Evolutionary conservation across 164 flowering plant genomes (phyloP).

Genomic region (Vitis amurensis): DNA sequence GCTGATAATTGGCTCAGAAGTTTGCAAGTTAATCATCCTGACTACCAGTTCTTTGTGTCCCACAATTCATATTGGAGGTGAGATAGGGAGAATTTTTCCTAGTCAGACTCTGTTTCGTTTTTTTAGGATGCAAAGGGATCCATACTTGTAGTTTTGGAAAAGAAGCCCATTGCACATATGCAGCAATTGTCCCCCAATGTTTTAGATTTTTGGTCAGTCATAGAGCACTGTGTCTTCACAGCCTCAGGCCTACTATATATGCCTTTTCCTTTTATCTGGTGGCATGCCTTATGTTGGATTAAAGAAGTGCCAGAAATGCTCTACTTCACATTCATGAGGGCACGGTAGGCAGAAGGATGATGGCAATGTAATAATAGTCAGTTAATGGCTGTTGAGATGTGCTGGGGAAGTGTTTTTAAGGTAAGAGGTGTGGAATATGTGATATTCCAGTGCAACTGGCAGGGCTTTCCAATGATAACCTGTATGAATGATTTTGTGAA

Average conservation of each 20-base stretch:
- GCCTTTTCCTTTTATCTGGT: too few species aligned
- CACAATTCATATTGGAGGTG: slow-evolving; percentile 23
- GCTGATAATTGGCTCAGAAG: slow-evolving; percentile 62
- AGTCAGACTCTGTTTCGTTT: neutral
- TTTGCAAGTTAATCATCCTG: slow-evolving; percentile 61
- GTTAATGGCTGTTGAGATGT: too few species aligned
- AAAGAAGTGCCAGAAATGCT: too few species aligned
- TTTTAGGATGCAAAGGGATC: neutral
- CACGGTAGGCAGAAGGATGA: neutral
- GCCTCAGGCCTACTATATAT: too few species aligned
- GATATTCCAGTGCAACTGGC: neutral
- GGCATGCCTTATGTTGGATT: too few species aligned
- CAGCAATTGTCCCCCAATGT: neutral
- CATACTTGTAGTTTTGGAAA: neutral
- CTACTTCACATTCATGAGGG: neutral
- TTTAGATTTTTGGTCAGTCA: neutral
- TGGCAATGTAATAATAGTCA: neutral
- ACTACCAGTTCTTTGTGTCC: slow-evolving; percentile 50
- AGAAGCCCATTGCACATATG: neutral
- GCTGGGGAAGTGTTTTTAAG: too few species aligned
- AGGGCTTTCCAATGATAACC: neutral
- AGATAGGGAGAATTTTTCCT: neutral
- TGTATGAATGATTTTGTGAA: neutral
- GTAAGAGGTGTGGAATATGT: neutral
- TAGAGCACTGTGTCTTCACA: too few species aligned